Conservation (phyloP, 768 basidiomycete genomes). For the Xerocomellus amylosporus region DNA sequence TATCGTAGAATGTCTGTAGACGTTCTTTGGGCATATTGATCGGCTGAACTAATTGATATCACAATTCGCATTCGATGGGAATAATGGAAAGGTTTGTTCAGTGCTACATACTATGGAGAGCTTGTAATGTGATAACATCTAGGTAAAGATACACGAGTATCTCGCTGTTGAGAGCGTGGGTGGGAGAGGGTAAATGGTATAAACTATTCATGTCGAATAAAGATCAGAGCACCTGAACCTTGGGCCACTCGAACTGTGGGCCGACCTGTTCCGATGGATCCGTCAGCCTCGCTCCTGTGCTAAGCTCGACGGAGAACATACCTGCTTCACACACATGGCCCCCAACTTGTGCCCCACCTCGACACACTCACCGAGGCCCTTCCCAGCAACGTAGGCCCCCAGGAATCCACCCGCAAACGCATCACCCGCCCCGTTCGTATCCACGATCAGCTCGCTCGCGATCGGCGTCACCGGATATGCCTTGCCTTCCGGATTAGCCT, state of each 20-base stretch:
- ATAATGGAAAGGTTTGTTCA: background rate
- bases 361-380: conserved; percentile 71
- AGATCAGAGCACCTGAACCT: conserved; percentile 42
- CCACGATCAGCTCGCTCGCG: conserved; percentile 68
- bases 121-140: conserved; percentile 22
- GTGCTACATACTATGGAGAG: conserved; percentile 39
- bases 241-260: conserved; percentile 57
- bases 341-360: conserved; percentile 86
- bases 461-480: conserved; percentile 58
- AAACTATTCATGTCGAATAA: background rate
- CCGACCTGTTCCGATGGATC: conserved; percentile 42
- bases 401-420: conserved; percentile 97
- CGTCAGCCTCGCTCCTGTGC: background rate
- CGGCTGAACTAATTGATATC: conserved; percentile 22
- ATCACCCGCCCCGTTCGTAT: conserved; percentile 98
- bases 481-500: conserved; percentile 49
- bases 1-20: conserved; percentile 10
- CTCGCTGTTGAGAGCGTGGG: conserved; percentile 41
- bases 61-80: conserved; percentile 6
- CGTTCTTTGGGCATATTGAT: background rate
- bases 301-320: conserved; percentile 28
- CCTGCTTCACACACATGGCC: conserved; percentile 80
- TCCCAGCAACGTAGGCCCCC: conserved; percentile 79
- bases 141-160: conserved; percentile 24
- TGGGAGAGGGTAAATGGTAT: conserved; percentile 7